Base-by-base conservation (phyloP, 371 early-diverging fungal genomes). In the Chytridiales sp. region DNA sequence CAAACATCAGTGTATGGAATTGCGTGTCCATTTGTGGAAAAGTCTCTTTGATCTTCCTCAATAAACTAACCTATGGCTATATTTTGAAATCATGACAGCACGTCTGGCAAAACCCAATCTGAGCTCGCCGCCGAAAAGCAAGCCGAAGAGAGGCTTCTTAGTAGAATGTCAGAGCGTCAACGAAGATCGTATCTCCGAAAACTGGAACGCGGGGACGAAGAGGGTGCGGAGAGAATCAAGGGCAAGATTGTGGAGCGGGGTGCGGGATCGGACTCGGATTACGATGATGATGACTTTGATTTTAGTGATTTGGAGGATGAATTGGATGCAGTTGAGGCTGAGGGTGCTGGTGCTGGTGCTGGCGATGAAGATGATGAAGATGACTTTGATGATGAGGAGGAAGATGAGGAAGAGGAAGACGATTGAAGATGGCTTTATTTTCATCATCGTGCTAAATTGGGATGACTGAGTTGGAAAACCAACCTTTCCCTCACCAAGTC, bases 131-230 rank as follows among this genome's bases (percentile, higher is more conserved):
- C 85, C 65, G 92, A 92, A 63, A 79, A 85, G 56, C 89, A 88
- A 63, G 88, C 88, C 60, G 72, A 82, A 27, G 87, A 91, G 61
- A 73, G 77, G 21, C 72, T 87, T 62, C 74, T 95, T 55, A 75
- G 70, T 30, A 67, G 72, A 52, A 83, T 96, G 86, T 78, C 85
- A 9, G 92, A 95, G 71, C 88, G 98, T 56, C 87, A 94, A 64
- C 86, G 91, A 60, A 78, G 96, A 63, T 82, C 88, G 35, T 91
- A 88, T 59, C 68, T 90, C 55, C 74, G 95, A 30, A 89, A 90
- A 70, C 57, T 93, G 42, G 89, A 87, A 48, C 41, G 67, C 1
- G 78, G 78, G 3, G 78, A 77, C 39, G 75, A 69, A n/a, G 79
- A 74, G 29, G 74, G 71, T 15, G 82, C 77, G 5, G 70, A 52